A percentile compares a stretch with the other conserved stretches of the same genome.
phyloP scores from a whole-genome alignment of 2,329 filamentous ascomycete genomes.

The Didymella exigua region DNA sequence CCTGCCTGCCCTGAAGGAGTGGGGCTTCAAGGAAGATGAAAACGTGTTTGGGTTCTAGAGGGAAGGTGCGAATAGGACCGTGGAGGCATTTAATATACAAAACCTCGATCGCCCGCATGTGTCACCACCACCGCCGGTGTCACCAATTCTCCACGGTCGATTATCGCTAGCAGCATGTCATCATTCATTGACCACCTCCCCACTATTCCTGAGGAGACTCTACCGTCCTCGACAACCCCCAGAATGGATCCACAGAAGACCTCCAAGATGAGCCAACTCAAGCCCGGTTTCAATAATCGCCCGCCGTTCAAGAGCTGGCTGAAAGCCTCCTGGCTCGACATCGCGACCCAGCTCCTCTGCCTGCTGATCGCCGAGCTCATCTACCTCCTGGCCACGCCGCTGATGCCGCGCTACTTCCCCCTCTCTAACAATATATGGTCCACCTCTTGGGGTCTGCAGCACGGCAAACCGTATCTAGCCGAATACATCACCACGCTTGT shows the following conservation, averaged over 20 bases:
- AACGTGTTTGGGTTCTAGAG: conserved; percentile 53
- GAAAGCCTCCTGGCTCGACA: conserved; percentile 58
- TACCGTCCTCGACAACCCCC: background rate
- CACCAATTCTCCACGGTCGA: background rate
- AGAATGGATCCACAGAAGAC: background rate
- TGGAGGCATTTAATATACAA: background rate
- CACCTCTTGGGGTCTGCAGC: conserved; percentile 53
- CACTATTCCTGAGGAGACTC: background rate
- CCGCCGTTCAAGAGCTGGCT: conserved; percentile 23
- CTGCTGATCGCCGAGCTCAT: conserved; percentile 58
- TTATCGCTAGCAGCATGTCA: background rate
- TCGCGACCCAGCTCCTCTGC: conserved; percentile 67
- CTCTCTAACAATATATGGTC: conserved; percentile 21
- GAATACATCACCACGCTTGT: conserved; percentile 72
- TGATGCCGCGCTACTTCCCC: conserved; percentile 65
- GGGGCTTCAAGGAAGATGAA: conserved; percentile 54
- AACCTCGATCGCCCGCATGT: background rate
- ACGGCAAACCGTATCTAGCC: conserved; percentile 70
- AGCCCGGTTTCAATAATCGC: conserved; percentile 19
- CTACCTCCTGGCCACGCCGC: conserved; percentile 53
- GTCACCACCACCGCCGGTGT: background rate
- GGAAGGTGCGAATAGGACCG: background rate
- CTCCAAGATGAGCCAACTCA: background rate
- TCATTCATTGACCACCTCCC: background rate
- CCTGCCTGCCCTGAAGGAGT: conserved; percentile 54